phyloP scores from a whole-genome alignment of 768 basidiomycete species.

The Serendipita sp. region DNA sequence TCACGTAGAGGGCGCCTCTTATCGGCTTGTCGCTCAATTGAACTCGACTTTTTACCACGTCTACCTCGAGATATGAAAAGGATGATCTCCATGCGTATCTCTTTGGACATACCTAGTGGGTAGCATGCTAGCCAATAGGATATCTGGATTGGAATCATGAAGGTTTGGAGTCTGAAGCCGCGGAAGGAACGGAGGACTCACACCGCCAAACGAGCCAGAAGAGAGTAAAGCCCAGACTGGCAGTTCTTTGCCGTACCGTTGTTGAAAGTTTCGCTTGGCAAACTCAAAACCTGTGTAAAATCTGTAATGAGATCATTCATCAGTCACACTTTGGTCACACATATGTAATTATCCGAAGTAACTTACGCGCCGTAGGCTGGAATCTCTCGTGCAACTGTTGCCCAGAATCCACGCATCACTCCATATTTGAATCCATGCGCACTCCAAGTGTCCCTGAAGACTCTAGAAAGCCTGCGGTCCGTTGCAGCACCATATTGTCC shows the following conservation, averaged over 20 bases:
- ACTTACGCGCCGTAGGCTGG: slow-evolving; percentile 87
- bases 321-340: not conserved
- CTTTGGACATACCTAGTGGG: slow-evolving; percentile 43
- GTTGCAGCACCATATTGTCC: slow-evolving; percentile 73
- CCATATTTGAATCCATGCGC: slow-evolving; percentile 78
- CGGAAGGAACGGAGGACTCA: slow-evolving; percentile 24
- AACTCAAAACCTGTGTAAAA: slow-evolving; percentile 65
- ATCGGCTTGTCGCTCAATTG: slow-evolving; percentile 69
- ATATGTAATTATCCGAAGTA: no score
- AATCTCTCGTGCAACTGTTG: slow-evolving; percentile 84
- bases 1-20: slow-evolving; percentile 58
- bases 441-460: slow-evolving; percentile 71
- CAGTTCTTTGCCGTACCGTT: slow-evolving; percentile 45
- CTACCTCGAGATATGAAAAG: slow-evolving; percentile 22
- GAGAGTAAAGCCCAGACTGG: slow-evolving; percentile 77
- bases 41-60: slow-evolving; percentile 83
- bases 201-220: slow-evolving; percentile 71
- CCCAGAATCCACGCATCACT: slow-evolving; percentile 97
- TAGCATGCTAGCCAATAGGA: slow-evolving; percentile 92
- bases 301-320: no score
- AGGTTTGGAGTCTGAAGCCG: not conserved
- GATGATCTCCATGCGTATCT: not conserved
- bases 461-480: slow-evolving; percentile 60
- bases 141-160: slow-evolving; percentile 31
- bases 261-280: slow-evolving; percentile 60